Evolutionary conservation across 495 filamentous ascomycete species (phyloP), one percentile per base, ranked within the genome.

Genomic region (Hypoxylon crocopeplum): DNA sequence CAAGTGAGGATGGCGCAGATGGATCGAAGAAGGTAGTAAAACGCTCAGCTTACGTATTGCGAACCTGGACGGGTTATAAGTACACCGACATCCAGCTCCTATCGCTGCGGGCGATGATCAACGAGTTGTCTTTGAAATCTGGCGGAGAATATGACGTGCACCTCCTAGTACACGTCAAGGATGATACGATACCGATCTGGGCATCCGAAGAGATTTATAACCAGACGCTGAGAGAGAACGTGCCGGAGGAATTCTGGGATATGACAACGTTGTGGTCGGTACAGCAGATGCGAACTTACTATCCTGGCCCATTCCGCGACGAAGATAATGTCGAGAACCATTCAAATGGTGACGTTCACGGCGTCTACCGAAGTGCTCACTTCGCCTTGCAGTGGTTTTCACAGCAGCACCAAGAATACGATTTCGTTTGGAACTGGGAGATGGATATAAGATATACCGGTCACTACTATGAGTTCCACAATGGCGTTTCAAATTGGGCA

Each of bases 341-440:
- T 17, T 75, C 78, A 6, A 70, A 55, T 57, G 74, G 58, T 69
- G 78, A 66, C 59, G 76, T 59, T 49, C 63, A 63, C 63, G 75
- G 40, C 59, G 63, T 69, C 34, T 69, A 69, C 68, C 64, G 68
- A 50, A 60, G 62, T 11, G 62, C 68, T 5, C 62, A 70, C 36
- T 67, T 79, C 72, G 58, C 82, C 4, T 58, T 85, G 56, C 82
- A 85, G 59, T 81, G 82, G 74, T 82, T 86, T 54, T 71, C 81
- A 25, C 81, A 84, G 44, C 67, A 80, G 38, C 79, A 82, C 49
- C 80, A 78, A 42, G 81, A 85, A 49, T 86, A 84, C 58, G 83
- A 86, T 61, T 83, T 81, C 69, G 74, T 78, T 64, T 86, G 83
- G 83, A 83, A 86, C 59, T 76, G 82, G 75, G 83, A 86, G 71